These are phyloP conservation scores for Coemansia sp. DNA, from an alignment of 192 early-diverging fungal species.

Conservation along the genomic window DNA sequence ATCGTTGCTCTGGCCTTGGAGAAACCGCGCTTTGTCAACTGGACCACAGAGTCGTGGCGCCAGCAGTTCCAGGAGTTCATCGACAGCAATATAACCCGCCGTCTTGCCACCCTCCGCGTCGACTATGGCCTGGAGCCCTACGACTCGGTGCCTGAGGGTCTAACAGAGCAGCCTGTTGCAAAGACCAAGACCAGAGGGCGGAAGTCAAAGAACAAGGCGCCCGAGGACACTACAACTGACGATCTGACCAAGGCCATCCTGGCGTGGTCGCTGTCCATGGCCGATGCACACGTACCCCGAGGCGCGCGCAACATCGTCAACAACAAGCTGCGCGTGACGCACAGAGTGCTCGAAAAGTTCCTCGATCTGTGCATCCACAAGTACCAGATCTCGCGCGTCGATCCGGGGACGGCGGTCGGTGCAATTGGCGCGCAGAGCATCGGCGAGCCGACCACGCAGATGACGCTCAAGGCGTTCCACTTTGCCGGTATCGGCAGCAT, in stretches of 20 bases:
- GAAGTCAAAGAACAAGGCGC: slow-evolving; percentile 33
- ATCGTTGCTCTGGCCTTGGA: slow-evolving; percentile 56
- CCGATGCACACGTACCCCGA: slow-evolving; percentile 11
- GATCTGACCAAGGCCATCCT: slow-evolving; percentile 16
- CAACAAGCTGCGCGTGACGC: slow-evolving; percentile 72
- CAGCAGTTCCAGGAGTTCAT: slow-evolving; percentile 62
- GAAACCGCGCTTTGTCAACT: slow-evolving; percentile 38
- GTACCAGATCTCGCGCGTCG: slow-evolving; percentile 87
- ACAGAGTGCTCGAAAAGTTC: slow-evolving; percentile 70
- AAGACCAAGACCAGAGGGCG: slow-evolving; percentile 28
- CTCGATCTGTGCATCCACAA: slow-evolving; percentile 77
- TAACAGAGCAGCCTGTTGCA: slow-evolving; percentile 2
- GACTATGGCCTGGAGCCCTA: slow-evolving; percentile 37
- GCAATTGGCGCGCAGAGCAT: slow-evolving; percentile 96
- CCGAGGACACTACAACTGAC: slow-evolving; percentile 14
- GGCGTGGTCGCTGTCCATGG: slow-evolving; percentile 30
- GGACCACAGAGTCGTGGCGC: slow-evolving; percentile 59
- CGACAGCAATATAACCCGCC: slow-evolving; percentile 55
- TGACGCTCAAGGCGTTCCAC: slow-evolving; percentile 99
- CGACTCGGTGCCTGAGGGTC: slow-evolving; percentile 16
- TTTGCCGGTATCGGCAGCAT: slow-evolving; percentile 99
- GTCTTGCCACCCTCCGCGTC: slow-evolving; percentile 58
- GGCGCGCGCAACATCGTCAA: slow-evolving; percentile 58
- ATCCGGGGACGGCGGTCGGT: slow-evolving; percentile 95
- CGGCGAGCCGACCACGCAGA: slow-evolving; percentile 99